Evolutionary conservation across 2,329 filamentous ascomycete genomes (phyloP), one percentile per base, ranked within the genome.

Genomic region (Verticillium dahliae): DNA sequence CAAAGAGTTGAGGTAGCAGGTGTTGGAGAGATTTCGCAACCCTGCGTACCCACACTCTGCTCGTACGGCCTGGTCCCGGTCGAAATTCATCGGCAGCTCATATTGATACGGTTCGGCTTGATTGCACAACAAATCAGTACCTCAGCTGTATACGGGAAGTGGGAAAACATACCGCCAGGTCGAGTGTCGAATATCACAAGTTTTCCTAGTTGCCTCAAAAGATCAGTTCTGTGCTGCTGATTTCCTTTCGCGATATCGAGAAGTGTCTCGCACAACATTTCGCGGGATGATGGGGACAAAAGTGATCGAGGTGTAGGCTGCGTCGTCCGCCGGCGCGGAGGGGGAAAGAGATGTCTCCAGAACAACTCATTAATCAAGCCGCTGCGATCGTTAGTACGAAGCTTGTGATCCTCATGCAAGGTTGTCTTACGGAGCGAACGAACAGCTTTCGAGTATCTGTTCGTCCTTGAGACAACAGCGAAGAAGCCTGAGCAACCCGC

Each of bases 1-100:
- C 0, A 99, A 80, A 0, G 95, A 98, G 72, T 99, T 99, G 71
- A 98, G 84, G 72, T 99, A 99, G 75, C 95, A 99, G 0, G 96
- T 98, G 71, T 97, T 97, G 10, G 92, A 95, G 15, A 97, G 82
- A 69, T 99, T 99, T 61, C 84, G 84, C n/a, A 99, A 76, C 1
- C 95, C 95, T n/a, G 90, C 86, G 71, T 96, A 96, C 22, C 92
- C 92, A 65, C 90, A 90, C 1, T 85, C 76, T 1, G 91, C 87
- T 64, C 92, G 86, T n/a, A 96, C 83, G 15, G 86, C 84, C 68
- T 85, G 87, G 45, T 75, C 75, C 38, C 88, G 81, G 58, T 94
- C 90, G 64, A 90, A 89, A 56, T 79, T 74, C 69, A 80, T 84
- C 4, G 77, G 77, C 3, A 89, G 76, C 0, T 90, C 84, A 64